phyloP scores from a whole-genome alignment of 2,329 filamentous ascomycete species.

The Byssoonygena ceratinophila region DNA sequence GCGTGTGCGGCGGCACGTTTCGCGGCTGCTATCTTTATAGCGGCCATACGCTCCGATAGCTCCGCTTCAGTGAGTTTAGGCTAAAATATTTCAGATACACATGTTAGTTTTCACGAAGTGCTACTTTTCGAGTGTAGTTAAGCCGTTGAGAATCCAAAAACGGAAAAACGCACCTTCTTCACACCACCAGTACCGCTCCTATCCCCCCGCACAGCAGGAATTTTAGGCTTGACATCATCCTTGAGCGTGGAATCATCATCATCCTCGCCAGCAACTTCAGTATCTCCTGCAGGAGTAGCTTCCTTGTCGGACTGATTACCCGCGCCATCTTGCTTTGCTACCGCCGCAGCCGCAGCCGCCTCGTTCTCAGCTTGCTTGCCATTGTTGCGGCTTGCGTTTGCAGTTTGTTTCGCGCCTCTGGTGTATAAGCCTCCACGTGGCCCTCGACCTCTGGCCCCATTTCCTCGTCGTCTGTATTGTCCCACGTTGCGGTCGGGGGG shows the following conservation, averaged over 20 bases:
- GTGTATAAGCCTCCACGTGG: slow-evolving; percentile 2
- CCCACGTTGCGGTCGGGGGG: slow-evolving; percentile 4
- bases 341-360: too few relatives aligned
- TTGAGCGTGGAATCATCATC: slow-evolving; percentile 9
- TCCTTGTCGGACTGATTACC: slow-evolving; percentile 4
- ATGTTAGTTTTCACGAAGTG: slow-evolving; percentile 1
- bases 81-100: slow-evolving; percentile 23
- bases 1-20: slow-evolving; percentile 51
- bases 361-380: background rate
- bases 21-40: slow-evolving; percentile 52
- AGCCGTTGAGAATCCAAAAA: too few relatives aligned
- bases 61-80: slow-evolving; percentile 56
- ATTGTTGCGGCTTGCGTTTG: background rate
- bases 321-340: background rate
- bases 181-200: slow-evolving; percentile 45
- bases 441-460: slow-evolving; percentile 6
- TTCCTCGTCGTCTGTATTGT: slow-evolving; percentile 1
- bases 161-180: slow-evolving; percentile 29
- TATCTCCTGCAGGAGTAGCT: background rate
- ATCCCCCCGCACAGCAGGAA: slow-evolving; percentile 45
- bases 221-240: slow-evolving; percentile 23
- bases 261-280: background rate
- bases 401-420: background rate
- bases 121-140: background rate
- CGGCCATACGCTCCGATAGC: slow-evolving; percentile 50